Base-by-base conservation (phyloP, 768 basidiomycete genomes). In the Leccinum boreale region DNA sequence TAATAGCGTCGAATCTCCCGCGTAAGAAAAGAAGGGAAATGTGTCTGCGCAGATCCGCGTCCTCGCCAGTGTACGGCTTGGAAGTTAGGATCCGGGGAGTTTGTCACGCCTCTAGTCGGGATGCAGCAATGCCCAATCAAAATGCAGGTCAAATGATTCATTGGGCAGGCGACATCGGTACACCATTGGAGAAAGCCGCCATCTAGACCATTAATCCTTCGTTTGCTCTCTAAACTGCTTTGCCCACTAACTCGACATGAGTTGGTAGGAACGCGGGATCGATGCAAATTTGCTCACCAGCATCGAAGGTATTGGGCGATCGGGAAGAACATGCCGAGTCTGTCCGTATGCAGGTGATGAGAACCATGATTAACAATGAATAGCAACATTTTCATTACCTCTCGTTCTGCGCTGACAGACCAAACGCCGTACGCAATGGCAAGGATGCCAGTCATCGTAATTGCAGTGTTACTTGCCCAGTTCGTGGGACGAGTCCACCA, bases 401-500 rank as follows among this genome's bases (percentile, higher is more conserved):
- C 94, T 62, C 85, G 81, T 53, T 82, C 82, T 14, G 92, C 91
- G 62, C 89, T 92, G 58, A 88, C 71, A 31, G 74, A 79, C 86
- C 87, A 94, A 11, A 87, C 76, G 26, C 77, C 80, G 60, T 85
- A 92, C 7, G 85, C 84, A 5, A 86, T 74, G 3, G 82, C 78
- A 42, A 83, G 74, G 56, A 95, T 87, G 3, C 91, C 91, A 55
- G 79, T 77, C 58, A 84, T 81, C 17, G 82, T 80, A 52, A 96
- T 82, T 1, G 82, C 83, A 3, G 94, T 96, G 77, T 94, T 95
- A 26, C 84, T 72, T 57, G 83, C 85, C 94, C 94, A 97, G 76
- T 94, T 96, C 23, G 84, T 77, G 7, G 94, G 94, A 19, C 92
- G 84, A 35, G 85, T 84, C 94, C 94, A 98, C 94, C 94, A 98